These are phyloP conservation scores for Pichia gijzeniarum DNA, from an alignment of 805 yeast species.

Conservation along the genomic window DNA sequence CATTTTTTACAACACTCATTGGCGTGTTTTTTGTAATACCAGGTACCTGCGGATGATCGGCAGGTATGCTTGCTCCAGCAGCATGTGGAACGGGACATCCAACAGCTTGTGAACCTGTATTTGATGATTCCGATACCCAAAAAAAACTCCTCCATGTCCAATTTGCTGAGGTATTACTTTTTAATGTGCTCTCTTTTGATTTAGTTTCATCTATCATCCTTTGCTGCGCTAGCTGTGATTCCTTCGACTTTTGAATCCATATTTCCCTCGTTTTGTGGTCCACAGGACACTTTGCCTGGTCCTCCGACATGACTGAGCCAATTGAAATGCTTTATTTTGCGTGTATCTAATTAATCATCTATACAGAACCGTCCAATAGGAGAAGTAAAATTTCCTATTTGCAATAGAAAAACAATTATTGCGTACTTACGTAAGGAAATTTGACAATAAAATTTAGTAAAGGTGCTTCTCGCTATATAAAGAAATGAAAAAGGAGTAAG, in stretches of 20 bases:
- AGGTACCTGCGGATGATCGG: slow-evolving; percentile 20
- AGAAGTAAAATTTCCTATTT: neutral
- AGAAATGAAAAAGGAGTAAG: too few species aligned
- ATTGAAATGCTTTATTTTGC: too few species aligned
- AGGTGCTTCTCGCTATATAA: too few species aligned
- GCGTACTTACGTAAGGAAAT: too few species aligned
- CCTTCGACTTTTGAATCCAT: slow-evolving; percentile 42
- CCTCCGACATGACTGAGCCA: slow-evolving; percentile 18
- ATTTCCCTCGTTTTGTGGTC: slow-evolving; percentile 53
- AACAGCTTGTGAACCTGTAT: neutral
- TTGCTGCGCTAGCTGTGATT: slow-evolving; percentile 14
- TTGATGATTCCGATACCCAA: slow-evolving; percentile 16
- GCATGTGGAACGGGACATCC: slow-evolving; percentile 12
- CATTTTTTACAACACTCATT: slow-evolving; percentile 1
- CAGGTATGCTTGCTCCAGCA: slow-evolving; percentile 13
- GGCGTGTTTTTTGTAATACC: too few species aligned
- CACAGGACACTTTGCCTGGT: slow-evolving; percentile 54
- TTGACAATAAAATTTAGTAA: too few species aligned
- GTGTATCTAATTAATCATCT: too few species aligned
- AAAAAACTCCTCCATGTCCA: slow-evolving; percentile 17
- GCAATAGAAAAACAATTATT: too few species aligned
- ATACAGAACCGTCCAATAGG: too few species aligned
- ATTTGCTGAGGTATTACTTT: neutral
- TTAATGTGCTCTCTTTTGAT: neutral
- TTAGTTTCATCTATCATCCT: neutral